phyloP scores from a whole-genome alignment of 2,329 filamentous ascomycete genomes.

The Aphanocladium album region DNA sequence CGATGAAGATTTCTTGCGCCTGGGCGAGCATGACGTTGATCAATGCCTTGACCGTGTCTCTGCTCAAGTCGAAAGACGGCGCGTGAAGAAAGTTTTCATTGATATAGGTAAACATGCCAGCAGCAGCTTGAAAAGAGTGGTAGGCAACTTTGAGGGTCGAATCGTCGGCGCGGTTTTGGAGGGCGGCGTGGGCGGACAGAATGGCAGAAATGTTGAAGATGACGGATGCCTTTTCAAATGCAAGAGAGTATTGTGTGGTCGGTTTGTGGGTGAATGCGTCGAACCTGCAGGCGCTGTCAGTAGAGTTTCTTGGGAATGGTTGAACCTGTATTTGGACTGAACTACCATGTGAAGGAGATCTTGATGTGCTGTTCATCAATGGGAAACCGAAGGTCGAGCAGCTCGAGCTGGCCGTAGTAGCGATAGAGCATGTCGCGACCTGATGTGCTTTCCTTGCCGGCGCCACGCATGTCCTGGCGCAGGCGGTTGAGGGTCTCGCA shows the following conservation, averaged over 20 bases:
- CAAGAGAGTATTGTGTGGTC: conserved; percentile 93
- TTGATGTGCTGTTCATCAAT: conserved; percentile 99
- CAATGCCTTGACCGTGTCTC: conserved; percentile 91
- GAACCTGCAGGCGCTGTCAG: conserved; percentile 57
- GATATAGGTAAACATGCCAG: conserved; percentile 99
- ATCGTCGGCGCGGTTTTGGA: conserved; percentile 89
- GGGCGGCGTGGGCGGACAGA: conserved; percentile 88
- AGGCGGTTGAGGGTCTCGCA: conserved; percentile 90
- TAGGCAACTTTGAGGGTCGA: conserved; percentile 92
- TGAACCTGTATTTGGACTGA: conserved; percentile 14
- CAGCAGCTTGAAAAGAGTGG: conserved; percentile 95
- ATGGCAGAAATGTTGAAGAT: conserved; percentile 99
- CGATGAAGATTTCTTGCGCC: conserved; percentile 93
- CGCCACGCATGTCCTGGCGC: conserved; percentile 96
- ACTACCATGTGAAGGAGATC: conserved; percentile 93
- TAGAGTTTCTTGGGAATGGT: neutral
- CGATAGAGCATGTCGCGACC: conserved; percentile 90
- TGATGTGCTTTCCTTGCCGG: conserved; percentile 91
- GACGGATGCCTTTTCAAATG: conserved; percentile 97
- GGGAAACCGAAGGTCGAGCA: conserved; percentile 89
- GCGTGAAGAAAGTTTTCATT: conserved; percentile 99
- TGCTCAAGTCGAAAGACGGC: conserved; percentile 89
- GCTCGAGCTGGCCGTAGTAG: conserved; percentile 95
- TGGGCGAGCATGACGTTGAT: conserved; percentile 93
- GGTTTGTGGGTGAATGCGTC: conserved; percentile 98